Conservation (phyloP, 257 asterid genomes). For the Paulownia fortunei region DNA sequence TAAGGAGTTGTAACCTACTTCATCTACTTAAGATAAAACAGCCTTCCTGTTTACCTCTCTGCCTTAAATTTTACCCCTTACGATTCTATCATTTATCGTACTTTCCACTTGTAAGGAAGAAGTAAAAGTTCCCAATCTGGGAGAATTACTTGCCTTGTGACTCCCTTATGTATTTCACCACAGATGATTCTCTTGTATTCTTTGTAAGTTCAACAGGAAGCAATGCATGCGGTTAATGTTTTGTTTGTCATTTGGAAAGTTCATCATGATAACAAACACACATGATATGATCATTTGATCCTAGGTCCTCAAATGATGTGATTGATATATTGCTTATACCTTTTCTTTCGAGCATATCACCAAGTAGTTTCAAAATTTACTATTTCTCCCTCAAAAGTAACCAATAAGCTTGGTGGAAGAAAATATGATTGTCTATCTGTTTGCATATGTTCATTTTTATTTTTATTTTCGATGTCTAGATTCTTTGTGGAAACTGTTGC, state of each 20-base stretch:
- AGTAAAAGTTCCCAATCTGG: not conserved
- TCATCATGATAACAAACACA: no score
- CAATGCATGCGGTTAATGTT: no score
- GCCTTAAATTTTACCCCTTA: no score
- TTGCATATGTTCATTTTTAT: not conserved
- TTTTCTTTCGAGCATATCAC: not conserved
- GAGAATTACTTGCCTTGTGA: not conserved
- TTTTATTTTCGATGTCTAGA: not conserved
- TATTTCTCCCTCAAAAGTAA: no score
- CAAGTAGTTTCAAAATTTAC: not conserved
- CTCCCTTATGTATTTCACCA: not conserved
- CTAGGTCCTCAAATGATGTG: not conserved
- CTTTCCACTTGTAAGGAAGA: not conserved
- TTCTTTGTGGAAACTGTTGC: not conserved
- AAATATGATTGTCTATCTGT: not conserved
- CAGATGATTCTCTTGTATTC: no score
- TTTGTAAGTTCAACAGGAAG: no score
- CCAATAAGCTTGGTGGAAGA: not conserved
- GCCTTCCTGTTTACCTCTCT: not conserved
- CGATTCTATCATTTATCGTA: not conserved
- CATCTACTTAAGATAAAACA: not conserved
- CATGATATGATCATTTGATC: not conserved
- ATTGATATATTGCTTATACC: no score
- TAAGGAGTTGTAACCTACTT: not conserved
- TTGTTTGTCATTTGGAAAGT: no score